A percentile compares a stretch with the other conserved stretches of the same genome.
These are phyloP conservation scores for Dactylella cylindrospora DNA, from an alignment of 2,329 filamentous ascomycete species.

Conservation along the genomic window DNA sequence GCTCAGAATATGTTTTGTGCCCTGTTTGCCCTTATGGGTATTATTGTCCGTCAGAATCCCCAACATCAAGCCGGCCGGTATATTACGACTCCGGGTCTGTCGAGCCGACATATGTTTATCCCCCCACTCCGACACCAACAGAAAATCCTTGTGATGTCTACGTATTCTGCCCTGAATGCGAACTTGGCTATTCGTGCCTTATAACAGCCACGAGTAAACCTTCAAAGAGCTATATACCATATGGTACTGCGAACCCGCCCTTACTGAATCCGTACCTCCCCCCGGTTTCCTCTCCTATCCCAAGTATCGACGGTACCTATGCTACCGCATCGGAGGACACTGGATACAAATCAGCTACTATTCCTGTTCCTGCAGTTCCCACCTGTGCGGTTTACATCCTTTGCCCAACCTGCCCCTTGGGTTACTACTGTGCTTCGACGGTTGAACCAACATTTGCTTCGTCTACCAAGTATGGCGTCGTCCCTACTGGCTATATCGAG, in stretches of 20 bases:
- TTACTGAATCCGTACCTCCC: slow-evolving; percentile 21
- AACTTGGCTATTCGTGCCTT: slow-evolving; percentile 31
- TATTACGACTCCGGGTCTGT: slow-evolving; percentile 11
- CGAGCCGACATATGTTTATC: too few species aligned
- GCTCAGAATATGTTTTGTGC: slow-evolving; percentile 37
- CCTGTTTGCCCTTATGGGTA: slow-evolving; percentile 25
- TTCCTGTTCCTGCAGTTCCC: slow-evolving; percentile 19
- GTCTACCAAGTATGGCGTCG: slow-evolving; percentile 26
- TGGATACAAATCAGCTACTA: slow-evolving; percentile 3
- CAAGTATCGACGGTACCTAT: slow-evolving; percentile 18
- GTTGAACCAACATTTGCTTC: slow-evolving; percentile 13
- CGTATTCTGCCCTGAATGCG: slow-evolving; percentile 34
- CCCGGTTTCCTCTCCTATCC: not conserved
- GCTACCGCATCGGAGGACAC: slow-evolving; percentile 4
- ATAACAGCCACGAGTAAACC: not conserved
- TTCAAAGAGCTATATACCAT: not conserved
- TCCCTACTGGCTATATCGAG: slow-evolving; percentile 31
- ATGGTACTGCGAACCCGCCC: slow-evolving; percentile 27
- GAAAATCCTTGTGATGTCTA: slow-evolving; percentile 27
- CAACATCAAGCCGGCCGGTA: not conserved
- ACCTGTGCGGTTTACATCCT: slow-evolving; percentile 31
- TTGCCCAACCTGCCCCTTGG: slow-evolving; percentile 27
- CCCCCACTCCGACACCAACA: slow-evolving; percentile 2
- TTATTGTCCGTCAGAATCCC: slow-evolving; percentile 17
- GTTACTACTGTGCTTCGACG: slow-evolving; percentile 30